These are phyloP conservation scores for Wickerhamomyces queroliae DNA, from an alignment of 805 yeast genomes.

Conservation along the genomic window DNA sequence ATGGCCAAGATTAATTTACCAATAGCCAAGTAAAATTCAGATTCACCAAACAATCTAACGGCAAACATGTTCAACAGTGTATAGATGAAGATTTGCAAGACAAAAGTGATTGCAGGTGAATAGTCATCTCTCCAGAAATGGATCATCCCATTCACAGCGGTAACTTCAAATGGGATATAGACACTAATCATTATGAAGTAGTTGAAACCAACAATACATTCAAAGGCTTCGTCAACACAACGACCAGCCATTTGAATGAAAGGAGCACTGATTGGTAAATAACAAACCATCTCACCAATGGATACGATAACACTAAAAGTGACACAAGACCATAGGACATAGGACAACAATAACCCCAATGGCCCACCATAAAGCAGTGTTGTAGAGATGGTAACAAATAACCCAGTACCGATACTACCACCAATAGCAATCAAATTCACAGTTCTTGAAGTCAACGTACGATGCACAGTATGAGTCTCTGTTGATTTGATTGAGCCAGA, in stretches of 20 bases:
- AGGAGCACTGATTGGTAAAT: constrained; percentile 57
- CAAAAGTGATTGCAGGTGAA: constrained; percentile 63
- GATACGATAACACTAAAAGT: constrained; percentile 59
- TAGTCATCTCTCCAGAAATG: constrained; percentile 77
- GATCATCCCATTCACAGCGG: constrained; percentile 54
- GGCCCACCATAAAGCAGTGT: constrained; percentile 56
- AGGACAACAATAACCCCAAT: constrained; percentile 45
- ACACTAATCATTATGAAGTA: constrained; percentile 53
- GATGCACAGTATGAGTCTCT: constrained; percentile 7
- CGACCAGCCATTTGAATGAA: constrained; percentile 59
- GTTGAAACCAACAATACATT: constrained; percentile 64
- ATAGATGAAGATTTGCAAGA: constrained; percentile 59
- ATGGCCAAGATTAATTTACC: constrained; percentile 67
- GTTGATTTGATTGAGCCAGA: neutral
- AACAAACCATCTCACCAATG: constrained; percentile 60
- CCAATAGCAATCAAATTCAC: constrained; percentile 64
- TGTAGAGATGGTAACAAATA: constrained; percentile 53
- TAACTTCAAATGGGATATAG: constrained; percentile 58
- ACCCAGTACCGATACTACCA: constrained; percentile 59
- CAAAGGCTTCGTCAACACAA: constrained; percentile 60
- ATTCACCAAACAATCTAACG: constrained; percentile 72
- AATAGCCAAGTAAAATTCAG: constrained; percentile 71
- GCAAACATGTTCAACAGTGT: constrained; percentile 62
- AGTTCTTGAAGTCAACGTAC: constrained; percentile 43
- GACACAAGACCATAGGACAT: constrained; percentile 56